Conservation (phyloP, 306 rosid species). For the Pueraria montana region DNA sequence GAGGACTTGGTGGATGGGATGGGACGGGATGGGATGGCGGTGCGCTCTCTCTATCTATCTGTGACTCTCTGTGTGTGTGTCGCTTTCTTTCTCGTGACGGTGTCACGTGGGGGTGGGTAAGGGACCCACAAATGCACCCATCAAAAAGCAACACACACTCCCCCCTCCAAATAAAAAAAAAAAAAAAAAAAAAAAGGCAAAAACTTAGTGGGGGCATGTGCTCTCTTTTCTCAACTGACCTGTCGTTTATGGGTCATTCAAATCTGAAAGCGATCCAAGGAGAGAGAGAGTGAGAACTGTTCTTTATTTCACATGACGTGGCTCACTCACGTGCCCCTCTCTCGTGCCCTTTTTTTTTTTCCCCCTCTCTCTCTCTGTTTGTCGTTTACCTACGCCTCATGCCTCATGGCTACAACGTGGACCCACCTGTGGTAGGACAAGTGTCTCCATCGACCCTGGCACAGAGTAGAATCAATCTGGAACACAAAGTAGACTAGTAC, state of each 20-base stretch:
- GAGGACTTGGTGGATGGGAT: constrained; percentile 22
- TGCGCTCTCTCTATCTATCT: constrained; percentile 36
- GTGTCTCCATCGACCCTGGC: constrained; percentile 54
- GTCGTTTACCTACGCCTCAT: constrained; percentile 41
- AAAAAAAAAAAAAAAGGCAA: too few relatives aligned
- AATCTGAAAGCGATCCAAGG: constrained; percentile 56
- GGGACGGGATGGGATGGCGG: constrained; percentile 53
- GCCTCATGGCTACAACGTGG: constrained; percentile 50
- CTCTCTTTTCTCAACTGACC: constrained; percentile 64
- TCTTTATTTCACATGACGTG: constrained; percentile 55
- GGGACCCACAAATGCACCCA: constrained; percentile 61
- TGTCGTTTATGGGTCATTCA: constrained; percentile 76
- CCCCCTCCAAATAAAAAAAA: neutral
- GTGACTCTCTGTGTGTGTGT: constrained; percentile 13
- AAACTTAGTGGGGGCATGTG: constrained; percentile 79
- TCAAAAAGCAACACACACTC: constrained; percentile 26
- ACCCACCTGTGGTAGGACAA: constrained; percentile 53
- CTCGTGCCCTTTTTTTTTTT: constrained; percentile 38
- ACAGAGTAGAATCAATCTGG: constrained; percentile 15
- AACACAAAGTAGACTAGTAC: neutral
- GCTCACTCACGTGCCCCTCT: constrained; percentile 66
- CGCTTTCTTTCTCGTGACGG: constrained; percentile 77
- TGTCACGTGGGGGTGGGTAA: constrained; percentile 78
- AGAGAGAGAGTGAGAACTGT: neutral
- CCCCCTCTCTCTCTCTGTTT: constrained; percentile 15